Evolutionary conservation across 2,329 filamentous ascomycete species (phyloP).

Genomic region (Cladosporium sp.): DNA sequence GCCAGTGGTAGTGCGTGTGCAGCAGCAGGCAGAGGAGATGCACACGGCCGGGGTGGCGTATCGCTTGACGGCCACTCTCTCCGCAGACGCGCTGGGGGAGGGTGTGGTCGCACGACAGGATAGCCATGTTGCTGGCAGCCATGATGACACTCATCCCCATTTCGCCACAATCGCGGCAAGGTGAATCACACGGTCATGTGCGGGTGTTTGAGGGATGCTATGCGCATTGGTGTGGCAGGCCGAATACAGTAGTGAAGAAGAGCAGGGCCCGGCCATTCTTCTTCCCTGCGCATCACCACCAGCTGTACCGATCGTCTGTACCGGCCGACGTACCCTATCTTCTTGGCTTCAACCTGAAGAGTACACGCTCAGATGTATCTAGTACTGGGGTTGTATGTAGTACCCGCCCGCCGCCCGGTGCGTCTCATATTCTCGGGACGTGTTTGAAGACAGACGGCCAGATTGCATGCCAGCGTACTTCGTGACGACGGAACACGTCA

Average conservation of each 20-base stretch:
- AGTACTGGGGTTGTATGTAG: neutral
- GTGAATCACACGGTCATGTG: slow-evolving; percentile 3
- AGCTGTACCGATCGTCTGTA: slow-evolving; percentile 17
- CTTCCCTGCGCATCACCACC: slow-evolving; percentile 14
- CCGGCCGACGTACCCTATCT: neutral
- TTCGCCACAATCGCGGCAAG: neutral
- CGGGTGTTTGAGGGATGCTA: neutral
- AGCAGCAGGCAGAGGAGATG: slow-evolving; percentile 9
- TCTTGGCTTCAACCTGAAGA: slow-evolving; percentile 3
- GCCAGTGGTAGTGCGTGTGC: slow-evolving; percentile 8
- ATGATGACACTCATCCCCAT: neutral
- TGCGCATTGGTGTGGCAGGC: neutral
- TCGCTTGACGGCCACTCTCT: slow-evolving; percentile 1
- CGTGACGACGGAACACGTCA: neutral
- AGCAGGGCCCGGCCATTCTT: slow-evolving; percentile 7
- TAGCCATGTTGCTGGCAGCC: neutral
- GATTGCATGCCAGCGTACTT: neutral
- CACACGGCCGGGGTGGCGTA: slow-evolving; percentile 1
- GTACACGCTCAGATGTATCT: neutral
- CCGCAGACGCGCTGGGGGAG: neutral
- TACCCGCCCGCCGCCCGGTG: neutral
- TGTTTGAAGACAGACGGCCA: neutral
- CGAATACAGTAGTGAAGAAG: neutral
- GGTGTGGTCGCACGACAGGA: slow-evolving; percentile 12
- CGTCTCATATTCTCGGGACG: neutral